Percentiles rank a stretch among this genome's conserved stretches.
phyloP scores from a whole-genome alignment of 495 filamentous ascomycete genomes.

The Achaetomiella virescens region DNA sequence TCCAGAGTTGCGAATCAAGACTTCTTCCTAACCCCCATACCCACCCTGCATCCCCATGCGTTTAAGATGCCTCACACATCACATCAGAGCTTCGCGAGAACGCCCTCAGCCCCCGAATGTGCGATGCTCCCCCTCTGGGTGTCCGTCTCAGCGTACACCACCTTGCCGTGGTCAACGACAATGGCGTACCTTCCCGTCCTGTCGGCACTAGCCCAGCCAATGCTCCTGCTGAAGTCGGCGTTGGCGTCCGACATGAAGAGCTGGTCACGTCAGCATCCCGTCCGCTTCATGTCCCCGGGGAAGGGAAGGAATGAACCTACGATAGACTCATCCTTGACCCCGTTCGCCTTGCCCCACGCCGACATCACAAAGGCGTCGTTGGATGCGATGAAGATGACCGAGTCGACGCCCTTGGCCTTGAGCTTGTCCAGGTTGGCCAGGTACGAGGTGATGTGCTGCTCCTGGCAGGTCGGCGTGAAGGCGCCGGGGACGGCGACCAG shows the following conservation, averaged over 20 bases:
- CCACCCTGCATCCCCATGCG: neutral
- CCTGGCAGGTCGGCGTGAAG: conserved; percentile 92
- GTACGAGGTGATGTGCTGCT: conserved; percentile 81
- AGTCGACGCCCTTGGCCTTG: conserved; percentile 78
- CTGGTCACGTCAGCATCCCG: conserved; percentile 37
- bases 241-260: conserved; percentile 81
- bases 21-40: neutral
- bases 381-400: conserved; percentile 76
- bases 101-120: conserved; percentile 67
- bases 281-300: neutral
- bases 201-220: conserved; percentile 74
- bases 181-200: conserved; percentile 79
- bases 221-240: conserved; percentile 67
- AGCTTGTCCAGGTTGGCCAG: conserved; percentile 65
- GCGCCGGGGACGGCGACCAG: conserved; percentile 88
- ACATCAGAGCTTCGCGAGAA: conserved; percentile 59
- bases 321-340: conserved; percentile 70
- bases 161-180: conserved; percentile 82
- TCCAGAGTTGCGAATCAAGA: conserved; percentile 14
- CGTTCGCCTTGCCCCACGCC: conserved; percentile 94
- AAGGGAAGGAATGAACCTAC: conserved; percentile 42
- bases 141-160: conserved; percentile 81
- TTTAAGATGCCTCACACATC: neutral
- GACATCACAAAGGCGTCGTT: conserved; percentile 93
- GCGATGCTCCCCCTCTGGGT: conserved; percentile 60